Base-by-base conservation (phyloP, 2,329 filamentous ascomycete genomes). In the Aspergillus versicolor region DNA sequence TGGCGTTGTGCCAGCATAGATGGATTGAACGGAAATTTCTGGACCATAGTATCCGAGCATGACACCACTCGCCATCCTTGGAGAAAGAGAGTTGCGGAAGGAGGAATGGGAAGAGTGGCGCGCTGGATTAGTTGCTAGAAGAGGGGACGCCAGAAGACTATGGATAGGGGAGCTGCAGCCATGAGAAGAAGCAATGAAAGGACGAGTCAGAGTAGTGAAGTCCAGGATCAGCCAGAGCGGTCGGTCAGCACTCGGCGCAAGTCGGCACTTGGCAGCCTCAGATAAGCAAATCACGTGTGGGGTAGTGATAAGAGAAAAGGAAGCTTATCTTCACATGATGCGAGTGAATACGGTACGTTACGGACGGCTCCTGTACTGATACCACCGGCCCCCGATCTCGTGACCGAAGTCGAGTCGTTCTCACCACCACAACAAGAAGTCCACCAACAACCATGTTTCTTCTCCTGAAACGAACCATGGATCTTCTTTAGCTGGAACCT, bases 51-150 rank as follows among this genome's bases (percentile, higher is more conserved):
- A 54, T 58, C 57, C 44, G 47, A 58, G 53, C 50, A 65, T 56
- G 41, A 56, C 57, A 63, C 50, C 50, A 50, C 56, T 63, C 51
- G 60, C 62, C 63, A 65, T 65, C 49, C 52, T 65, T 58, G 46
- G 17, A 17, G 22, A 46, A 43, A 12, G 44, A 34, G 9, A 32
- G 32, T n/a, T 37, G 48, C 21, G 30, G 34, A 21, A 19, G 22
- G 22, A 24, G 30, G 22, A 24, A 30, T 24, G 11, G 32, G 42
- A 32, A 34, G n/a, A 19, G 17, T 42, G 27, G 21, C 21, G 24
- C 52, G 41, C 24, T 40, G 24, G 43, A n/a, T 32, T 45, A 4
- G 43, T 27, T 24, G 42, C 34, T 42, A 53, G 52, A 22, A 15
- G 50, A 24, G 43, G 17, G 27, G 21, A 24, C 17, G 12, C 8